phyloP scores from a whole-genome alignment of 768 basidiomycete genomes.

The Macrolepiota albuminosa region DNA sequence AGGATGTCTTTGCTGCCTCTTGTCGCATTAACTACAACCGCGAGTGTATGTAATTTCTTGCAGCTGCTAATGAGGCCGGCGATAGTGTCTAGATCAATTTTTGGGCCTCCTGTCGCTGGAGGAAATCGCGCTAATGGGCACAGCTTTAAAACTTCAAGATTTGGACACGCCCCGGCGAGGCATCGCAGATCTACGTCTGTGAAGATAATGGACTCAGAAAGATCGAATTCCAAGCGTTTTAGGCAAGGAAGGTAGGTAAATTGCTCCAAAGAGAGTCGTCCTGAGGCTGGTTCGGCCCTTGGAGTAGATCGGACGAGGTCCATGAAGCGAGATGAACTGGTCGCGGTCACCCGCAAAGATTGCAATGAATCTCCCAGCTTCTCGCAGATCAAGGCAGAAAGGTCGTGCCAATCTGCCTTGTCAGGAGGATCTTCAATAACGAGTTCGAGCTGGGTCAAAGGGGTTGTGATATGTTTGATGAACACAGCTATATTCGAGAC shows the following conservation, averaged over 20 bases:
- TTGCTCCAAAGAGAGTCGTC: slow-evolving; percentile 57
- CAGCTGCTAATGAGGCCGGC: slow-evolving; percentile 55
- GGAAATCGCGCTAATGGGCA: slow-evolving; percentile 69
- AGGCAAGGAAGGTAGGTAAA: slow-evolving; percentile 51
- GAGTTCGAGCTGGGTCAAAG: slow-evolving; percentile 66
- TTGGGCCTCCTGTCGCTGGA: slow-evolving; percentile 42
- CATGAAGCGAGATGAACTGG: slow-evolving; percentile 70
- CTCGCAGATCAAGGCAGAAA: slow-evolving; percentile 59
- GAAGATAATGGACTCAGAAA: slow-evolving; percentile 72
- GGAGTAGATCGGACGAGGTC: slow-evolving; percentile 78
- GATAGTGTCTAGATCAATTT: slow-evolving; percentile 60
- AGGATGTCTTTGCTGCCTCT: slow-evolving; percentile 42
- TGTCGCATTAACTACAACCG: slow-evolving; percentile 58
- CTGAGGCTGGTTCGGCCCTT: slow-evolving; percentile 55
- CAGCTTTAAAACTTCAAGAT: slow-evolving; percentile 61
- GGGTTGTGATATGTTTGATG: slow-evolving; percentile 61
- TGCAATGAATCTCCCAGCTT: slow-evolving; percentile 56
- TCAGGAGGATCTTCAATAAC: slow-evolving; percentile 78
- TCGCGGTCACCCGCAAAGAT: slow-evolving; percentile 57
- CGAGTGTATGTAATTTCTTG: slow-evolving; percentile 57
- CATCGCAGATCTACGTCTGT: slow-evolving; percentile 53
- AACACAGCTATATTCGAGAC: slow-evolving; percentile 68
- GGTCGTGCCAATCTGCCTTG: slow-evolving; percentile 69
- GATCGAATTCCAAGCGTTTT: slow-evolving; percentile 66
- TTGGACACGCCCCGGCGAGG: slow-evolving; percentile 59